These are phyloP conservation scores for Boletus sp. DNA, from an alignment of 1,284 basidiomycete species.

Conservation along the genomic window DNA sequence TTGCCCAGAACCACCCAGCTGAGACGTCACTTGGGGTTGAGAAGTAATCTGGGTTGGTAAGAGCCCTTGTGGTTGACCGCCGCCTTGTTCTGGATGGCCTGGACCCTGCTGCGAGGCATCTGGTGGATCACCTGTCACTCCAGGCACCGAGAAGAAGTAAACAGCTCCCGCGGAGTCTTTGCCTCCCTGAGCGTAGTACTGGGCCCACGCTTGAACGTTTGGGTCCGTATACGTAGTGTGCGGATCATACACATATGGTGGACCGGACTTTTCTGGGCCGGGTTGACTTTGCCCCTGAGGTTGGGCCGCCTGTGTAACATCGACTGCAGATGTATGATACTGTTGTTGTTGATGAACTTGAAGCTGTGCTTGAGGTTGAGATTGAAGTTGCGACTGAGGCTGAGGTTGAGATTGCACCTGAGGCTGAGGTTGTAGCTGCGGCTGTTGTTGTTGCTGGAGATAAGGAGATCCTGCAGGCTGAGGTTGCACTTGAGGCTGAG, in stretches of 20 bases:
- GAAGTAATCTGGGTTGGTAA: constrained; percentile 16
- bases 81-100: constrained; percentile 8
- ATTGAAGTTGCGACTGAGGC: constrained; percentile 8
- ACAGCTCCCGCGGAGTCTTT: constrained; percentile 64
- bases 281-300: constrained; percentile 18
- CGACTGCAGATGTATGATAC: constrained; percentile 14
- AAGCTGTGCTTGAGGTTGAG: constrained; percentile 7
- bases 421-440: not conserved
- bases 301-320: constrained; percentile 12
- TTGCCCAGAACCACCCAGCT: constrained; percentile 11
- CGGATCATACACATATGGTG: constrained; percentile 70
- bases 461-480: too few species aligned
- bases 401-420: constrained; percentile 22
- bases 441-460: too few species aligned
- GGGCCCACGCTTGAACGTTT: constrained; percentile 77
- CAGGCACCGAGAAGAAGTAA: constrained; percentile 72
- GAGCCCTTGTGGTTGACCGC: constrained; percentile 11
- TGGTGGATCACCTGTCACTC: constrained; percentile 46
- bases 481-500: constrained; percentile 16
- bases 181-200: constrained; percentile 74
- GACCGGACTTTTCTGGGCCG: constrained; percentile 36
- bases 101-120: constrained; percentile 8
- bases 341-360: constrained; percentile 24
- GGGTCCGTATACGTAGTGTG: constrained; percentile 60
- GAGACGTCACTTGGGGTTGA: constrained; percentile 20